Evolutionary conservation across 2,329 filamentous ascomycete species (phyloP), one percentile per base, ranked within the genome.

Genomic region (Pezizomycotina sp.): DNA sequence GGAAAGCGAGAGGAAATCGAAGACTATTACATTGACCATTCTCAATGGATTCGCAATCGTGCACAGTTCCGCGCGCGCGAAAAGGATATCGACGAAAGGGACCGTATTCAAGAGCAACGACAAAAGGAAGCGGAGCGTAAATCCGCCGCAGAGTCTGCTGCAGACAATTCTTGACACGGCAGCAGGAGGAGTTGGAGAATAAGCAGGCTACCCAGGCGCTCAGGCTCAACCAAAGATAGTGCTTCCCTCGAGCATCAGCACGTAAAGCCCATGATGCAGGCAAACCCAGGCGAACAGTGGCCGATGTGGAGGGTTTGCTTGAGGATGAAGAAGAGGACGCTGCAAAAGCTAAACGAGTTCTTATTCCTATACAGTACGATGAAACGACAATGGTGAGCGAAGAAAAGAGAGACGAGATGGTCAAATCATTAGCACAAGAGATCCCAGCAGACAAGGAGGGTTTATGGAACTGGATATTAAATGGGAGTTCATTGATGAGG

Each of bases 241-340:
- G 57, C 69, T 95, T 92, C 83, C 1, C 74, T 95, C 16, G 84
- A 35, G 82, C 82, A 1, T 81, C 84, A 0, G 80, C 82, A 0
- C 82, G 91, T 56, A 66, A 66, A 36, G 60, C 69, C 35, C 65
- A 65, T 4, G 60, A 61, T 12, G 63, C 63, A 31, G 58, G 45
- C 3, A 42, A 43, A 9, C 61, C 69, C 0, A 70, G 80, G 42
- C 77, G 83, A 43, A 92, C 82, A 0, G 76, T 92, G 44, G 83
- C 83, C 38, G 89, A 98, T 55, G 81, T 98, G 36, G 89, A 95
- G 62, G 82, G 82, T 20, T 65, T 98, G 1, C 65, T 98, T 47
- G 89, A 95, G 60, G 84, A 95, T 57, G 89, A 95, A 57, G 89
- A 95, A 53, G 79, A 89, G 45, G 63, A 63, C n/a, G 70, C 77